Evolutionary conservation across 371 early-diverging fungal genomes (phyloP).

Genomic region (Rhizopus microsporus): DNA sequence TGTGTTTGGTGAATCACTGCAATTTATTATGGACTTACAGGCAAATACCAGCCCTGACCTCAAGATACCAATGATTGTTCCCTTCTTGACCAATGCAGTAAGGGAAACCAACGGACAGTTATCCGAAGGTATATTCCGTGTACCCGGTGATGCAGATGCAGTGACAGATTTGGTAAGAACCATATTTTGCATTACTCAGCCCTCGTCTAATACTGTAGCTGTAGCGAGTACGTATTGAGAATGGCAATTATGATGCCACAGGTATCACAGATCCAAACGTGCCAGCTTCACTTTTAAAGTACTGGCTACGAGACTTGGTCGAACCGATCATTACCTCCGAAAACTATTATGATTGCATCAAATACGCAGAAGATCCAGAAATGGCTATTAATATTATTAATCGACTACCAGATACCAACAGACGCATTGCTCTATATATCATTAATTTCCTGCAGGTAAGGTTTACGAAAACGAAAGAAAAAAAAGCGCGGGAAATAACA

Average conservation of each 20-base stretch:
- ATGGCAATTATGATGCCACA: constrained; percentile 69
- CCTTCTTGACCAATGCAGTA: constrained; percentile 80
- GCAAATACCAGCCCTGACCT: constrained; percentile 32
- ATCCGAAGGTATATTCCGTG: constrained; percentile 95
- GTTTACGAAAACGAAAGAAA: constrained; percentile 2
- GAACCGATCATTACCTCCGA: constrained; percentile 87
- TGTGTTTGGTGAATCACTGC: constrained; percentile 91
- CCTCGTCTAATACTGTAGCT: neutral
- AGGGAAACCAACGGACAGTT: constrained; percentile 72
- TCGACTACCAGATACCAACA: constrained; percentile 73
- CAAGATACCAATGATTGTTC: constrained; percentile 78
- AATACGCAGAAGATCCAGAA: constrained; percentile 53
- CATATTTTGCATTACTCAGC: neutral
- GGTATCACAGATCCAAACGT: constrained; percentile 88
- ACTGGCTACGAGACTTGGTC: constrained; percentile 91
- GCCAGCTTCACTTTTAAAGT: constrained; percentile 90
- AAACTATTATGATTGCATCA: constrained; percentile 74
- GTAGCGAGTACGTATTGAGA: constrained; percentile 77
- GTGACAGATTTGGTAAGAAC: constrained; percentile 76
- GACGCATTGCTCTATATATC: constrained; percentile 74
- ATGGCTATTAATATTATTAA: constrained; percentile 65
- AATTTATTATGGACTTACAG: constrained; percentile 76
- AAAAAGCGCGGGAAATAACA: neutral
- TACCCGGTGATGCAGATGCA: constrained; percentile 93
- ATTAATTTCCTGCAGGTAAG: constrained; percentile 76